These are phyloP conservation scores for Chaetomiaceae sp. DNA, from an alignment of 2,329 filamentous ascomycete genomes.

Conservation along the genomic window DNA sequence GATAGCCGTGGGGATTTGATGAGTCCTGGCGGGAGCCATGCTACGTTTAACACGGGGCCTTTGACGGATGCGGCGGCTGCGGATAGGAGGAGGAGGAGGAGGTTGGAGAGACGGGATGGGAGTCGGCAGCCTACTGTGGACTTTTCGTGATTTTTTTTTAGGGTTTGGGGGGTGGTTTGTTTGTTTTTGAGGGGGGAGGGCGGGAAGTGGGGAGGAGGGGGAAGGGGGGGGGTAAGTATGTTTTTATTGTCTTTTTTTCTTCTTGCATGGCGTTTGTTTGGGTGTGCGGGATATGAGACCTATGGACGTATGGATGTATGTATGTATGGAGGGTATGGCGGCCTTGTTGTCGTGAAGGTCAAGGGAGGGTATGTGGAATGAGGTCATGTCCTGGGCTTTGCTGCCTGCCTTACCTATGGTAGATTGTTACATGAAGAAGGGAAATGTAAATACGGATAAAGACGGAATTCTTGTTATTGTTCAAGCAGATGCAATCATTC, in stretches of 20 bases:
- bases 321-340: no score
- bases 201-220: background rate
- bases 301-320: no score
- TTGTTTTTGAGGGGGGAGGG: background rate
- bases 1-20: conserved; percentile 34
- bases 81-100: conserved; percentile 52
- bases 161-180: background rate
- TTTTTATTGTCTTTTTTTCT: no score
- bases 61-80: conserved; percentile 37
- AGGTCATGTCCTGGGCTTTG: no score
- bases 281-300: no score
- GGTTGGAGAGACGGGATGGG: conserved; percentile 48
- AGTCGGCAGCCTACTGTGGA: conserved; percentile 31
- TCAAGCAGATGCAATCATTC: no score
- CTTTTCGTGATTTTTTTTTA: conserved; percentile 20
- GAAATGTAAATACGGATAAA: no score
- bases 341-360: no score
- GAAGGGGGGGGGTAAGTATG: background rate
- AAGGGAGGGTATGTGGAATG: no score
- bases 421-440: no score
- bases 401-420: no score
- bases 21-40: conserved; percentile 39
- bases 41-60: conserved; percentile 37
- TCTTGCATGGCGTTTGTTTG: background rate
- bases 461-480: no score